Base-by-base conservation (phyloP, 192 early-diverging fungal species). In the Umbelopsis sp. region DNA sequence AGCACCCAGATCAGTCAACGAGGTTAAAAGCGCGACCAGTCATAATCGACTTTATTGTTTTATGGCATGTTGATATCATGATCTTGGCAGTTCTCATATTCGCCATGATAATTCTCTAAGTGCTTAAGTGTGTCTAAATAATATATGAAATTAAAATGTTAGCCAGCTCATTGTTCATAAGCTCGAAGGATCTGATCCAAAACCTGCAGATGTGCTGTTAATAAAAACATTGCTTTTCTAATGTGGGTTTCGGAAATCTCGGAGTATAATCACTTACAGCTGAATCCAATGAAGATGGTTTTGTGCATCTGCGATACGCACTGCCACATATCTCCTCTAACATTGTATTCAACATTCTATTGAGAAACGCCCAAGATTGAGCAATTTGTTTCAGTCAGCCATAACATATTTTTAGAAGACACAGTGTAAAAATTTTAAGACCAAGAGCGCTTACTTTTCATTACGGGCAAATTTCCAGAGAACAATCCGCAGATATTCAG, bases 251-350 rank as follows among this genome's bases (percentile, higher is more conserved):
- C 12, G 2, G 48, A 3, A 41, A 1, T 49, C 5, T 49, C 18
- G 48, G 48, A 49, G 48, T 49, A 41, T 6, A 41, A 41, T 41
- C 10, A 61, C 80, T 70, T 72, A 83, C 82, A 41, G 65, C 66
- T 1, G 67, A 46, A 61, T 85, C 83, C 52, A 85, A 37, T 12
- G 77, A 74, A 44, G 48, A 69, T 4, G 83, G 72, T 72, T 86
- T 78, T 20, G 79, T 72, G 68, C 85, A 88, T 18, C 85, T 76
- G 47, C 81, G 69, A 72, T 82, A 85, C 9, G 79, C 83, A 33
- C 77, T 82, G 21, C 82, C 75, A 15, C 78, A 71, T 11, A 85
- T 75, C 50, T 88, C 87, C 30, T 88, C 87, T 5, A 83, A 44
- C 3, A 88, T 67, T 7, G 71, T 71, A 23, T 73, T 79, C 69